Evolutionary conservation across 176 grass and related monocot species (phyloP).

Genomic region (Aegilops tauschii): DNA sequence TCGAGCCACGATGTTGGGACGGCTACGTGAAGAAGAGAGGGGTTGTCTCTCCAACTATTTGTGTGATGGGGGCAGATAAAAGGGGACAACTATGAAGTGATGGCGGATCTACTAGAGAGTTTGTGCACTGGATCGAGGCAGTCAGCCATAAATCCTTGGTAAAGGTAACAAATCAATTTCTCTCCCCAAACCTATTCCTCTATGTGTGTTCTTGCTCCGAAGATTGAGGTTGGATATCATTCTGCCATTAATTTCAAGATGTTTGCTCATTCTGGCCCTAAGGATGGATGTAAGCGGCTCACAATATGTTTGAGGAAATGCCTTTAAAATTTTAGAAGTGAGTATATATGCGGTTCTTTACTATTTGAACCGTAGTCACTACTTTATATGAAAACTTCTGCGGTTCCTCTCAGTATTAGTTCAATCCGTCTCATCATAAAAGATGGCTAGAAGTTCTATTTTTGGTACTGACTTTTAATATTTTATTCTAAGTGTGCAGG

Average conservation of each 20-base stretch:
- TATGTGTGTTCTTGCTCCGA: neutral
- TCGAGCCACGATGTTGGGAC: no score
- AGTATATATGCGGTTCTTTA: neutral
- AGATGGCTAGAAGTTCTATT: neutral
- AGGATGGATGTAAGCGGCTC: neutral
- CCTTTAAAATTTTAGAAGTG: neutral
- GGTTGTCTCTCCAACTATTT: no score
- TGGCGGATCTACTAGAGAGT: no score
- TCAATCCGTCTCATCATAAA: no score
- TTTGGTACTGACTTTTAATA: neutral
- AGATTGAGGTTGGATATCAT: neutral
- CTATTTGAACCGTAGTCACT: neutral
- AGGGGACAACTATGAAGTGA: no score
- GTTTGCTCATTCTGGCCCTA: neutral
- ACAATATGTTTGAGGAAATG: neutral
- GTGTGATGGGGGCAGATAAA: no score
- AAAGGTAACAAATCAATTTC: neutral
- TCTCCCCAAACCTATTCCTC: neutral
- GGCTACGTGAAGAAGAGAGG: no score
- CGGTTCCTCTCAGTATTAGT: no score
- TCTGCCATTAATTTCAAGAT: neutral
- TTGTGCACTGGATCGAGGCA: neutral
- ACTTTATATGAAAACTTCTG: neutral
- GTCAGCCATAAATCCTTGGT: neutral
- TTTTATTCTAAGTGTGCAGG: neutral